phyloP scores from a whole-genome alignment of 441 rosid genomes.

The Erodium moschatum region DNA sequence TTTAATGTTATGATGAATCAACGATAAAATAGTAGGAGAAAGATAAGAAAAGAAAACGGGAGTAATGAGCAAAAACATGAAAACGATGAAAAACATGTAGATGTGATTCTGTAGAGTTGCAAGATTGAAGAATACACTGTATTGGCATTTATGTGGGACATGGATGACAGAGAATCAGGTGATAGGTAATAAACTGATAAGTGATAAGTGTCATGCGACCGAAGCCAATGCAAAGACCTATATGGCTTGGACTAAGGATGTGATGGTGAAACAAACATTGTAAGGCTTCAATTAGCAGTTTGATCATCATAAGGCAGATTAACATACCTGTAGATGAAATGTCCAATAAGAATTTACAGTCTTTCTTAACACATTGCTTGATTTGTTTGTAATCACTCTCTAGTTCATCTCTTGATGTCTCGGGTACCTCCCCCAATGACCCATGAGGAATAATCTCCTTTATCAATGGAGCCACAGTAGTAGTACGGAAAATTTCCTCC shows the following conservation, averaged over 20 bases:
- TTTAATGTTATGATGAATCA: background rate
- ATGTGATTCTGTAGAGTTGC: background rate
- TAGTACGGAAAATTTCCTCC: slow-evolving; percentile 73
- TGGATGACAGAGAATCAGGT: background rate
- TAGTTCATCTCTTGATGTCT: slow-evolving; percentile 56
- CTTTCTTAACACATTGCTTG: slow-evolving; percentile 49
- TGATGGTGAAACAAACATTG: background rate
- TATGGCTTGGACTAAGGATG: background rate
- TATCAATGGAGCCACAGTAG: slow-evolving; percentile 62
- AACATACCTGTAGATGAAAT: slow-evolving; percentile 66
- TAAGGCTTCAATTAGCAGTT: background rate
- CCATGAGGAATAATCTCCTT: slow-evolving; percentile 59
- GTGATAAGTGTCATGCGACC: background rate
- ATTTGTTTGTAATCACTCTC: slow-evolving; percentile 67
- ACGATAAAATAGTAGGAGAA: background rate
- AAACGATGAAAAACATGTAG: background rate
- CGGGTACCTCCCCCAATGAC: slow-evolving; percentile 36
- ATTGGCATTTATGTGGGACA: background rate
- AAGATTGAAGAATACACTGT: background rate
- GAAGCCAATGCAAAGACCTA: background rate
- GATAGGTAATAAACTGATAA: background rate
- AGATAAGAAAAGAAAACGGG: background rate
- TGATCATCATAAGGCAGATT: background rate
- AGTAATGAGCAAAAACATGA: slow-evolving; percentile 11
- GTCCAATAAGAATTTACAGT: slow-evolving; percentile 77